Evolutionary conservation across 495 filamentous ascomycete genomes (phyloP), one percentile per base, ranked within the genome.

Genomic region (Neurospora intermedia): DNA sequence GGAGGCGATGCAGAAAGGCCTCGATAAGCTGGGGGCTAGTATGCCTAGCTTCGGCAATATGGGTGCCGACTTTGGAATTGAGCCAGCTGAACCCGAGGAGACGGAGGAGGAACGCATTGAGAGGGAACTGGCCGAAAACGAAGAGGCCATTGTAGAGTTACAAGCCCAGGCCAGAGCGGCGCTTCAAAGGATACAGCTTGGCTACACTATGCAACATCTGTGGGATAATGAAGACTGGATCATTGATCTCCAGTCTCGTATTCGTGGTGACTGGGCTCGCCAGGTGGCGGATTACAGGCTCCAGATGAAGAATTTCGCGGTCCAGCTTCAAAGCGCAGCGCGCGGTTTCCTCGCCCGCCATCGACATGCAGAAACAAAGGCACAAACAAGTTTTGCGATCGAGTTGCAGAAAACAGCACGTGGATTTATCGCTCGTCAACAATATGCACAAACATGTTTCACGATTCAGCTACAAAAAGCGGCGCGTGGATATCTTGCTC

Each of bases 11-110:
- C 96, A 98, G 78, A 97, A 97, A 80, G 96, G 94, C 20, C 89
- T 99, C 35, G 96, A 99, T 81, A 96, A 93, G 80, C 88, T 96
- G 31, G 96, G 96, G 23, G 88, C 95, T 62, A 97, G 89, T 76
- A 97, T 99, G 93, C 96, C 96, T 59, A 97, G 93, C 82, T 99
- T 99, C 83, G 91, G 93, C 72, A 95, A 94, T 70, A 98, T 99
- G 91, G 91, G 94, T 41, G 96, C 93, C 72, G 93, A 93, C 77
- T 98, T 99, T 82, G 94, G 93, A 27, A 91, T 94, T 11, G 87
- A 89, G 75, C 89, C 89, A 0, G 23, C 54, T 4, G 91, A 93
- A 77, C 93, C 93, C 0, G 88, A 90, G 39, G 94, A 97, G 79
- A 91, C 91, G 1, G 94, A 97, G 77, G 92, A 98, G 75, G 94